Conservation (phyloP, 495 filamentous ascomycete species). For the Glarea lozoyensis region DNA sequence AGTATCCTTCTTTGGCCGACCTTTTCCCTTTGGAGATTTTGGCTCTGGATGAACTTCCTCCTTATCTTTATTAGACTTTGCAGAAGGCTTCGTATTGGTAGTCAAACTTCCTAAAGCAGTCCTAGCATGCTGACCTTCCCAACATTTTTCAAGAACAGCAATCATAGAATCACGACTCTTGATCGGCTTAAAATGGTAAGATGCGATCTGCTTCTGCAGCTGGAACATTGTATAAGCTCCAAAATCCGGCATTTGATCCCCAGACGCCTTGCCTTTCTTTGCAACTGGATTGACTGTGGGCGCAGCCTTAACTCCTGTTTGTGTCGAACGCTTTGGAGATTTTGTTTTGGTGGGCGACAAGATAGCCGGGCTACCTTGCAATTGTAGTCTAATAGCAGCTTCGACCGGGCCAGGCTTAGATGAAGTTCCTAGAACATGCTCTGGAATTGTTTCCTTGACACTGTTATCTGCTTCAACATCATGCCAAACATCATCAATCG, state of each 20-base stretch:
- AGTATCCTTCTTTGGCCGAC: conserved; percentile 26
- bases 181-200: conserved; percentile 68
- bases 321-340: not conserved
- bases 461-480: conserved; percentile 36
- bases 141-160: conserved; percentile 61
- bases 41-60: conserved; percentile 7
- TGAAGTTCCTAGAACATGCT: not conserved
- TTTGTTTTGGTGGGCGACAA: not conserved
- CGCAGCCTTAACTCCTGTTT: not conserved
- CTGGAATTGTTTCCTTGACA: conserved; percentile 19
- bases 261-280: not conserved
- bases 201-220: conserved; percentile 50
- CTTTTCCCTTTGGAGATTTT: conserved; percentile 33
- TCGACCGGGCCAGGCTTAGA: conserved; percentile 2
- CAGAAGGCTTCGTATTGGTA: conserved; percentile 10
- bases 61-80: not conserved
- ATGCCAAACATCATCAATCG: conserved; percentile 17
- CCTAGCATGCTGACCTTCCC: conserved; percentile 43
- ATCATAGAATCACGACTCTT: conserved; percentile 66
- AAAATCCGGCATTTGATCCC: conserved; percentile 45
- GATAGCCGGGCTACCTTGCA: not conserved
- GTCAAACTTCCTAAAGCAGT: conserved; percentile 10
- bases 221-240: conserved; percentile 53
- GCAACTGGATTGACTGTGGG: not conserved
- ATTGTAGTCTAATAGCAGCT: conserved; percentile 1